Percentiles rank a stretch among this genome's conserved stretches.
Conservation (phyloP, 2,329 filamentous ascomycete genomes). For the Ramichloridium luteum region DNA sequence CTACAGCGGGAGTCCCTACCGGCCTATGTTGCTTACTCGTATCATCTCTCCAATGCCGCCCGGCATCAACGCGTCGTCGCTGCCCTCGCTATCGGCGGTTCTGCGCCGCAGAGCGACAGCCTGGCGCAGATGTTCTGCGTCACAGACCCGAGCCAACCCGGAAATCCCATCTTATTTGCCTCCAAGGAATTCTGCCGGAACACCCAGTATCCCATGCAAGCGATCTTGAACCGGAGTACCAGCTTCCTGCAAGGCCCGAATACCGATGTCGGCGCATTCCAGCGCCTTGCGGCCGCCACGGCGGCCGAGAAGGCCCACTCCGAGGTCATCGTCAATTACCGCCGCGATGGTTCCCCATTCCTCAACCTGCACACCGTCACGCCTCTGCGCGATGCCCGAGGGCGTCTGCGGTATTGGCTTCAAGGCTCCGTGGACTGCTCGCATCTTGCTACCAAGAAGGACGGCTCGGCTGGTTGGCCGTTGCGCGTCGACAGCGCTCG, state of each 20-base stretch:
- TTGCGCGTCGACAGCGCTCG: no score
- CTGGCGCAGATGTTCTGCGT: constrained; percentile 66
- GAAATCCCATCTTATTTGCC: constrained; percentile 66
- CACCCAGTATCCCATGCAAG: constrained; percentile 61
- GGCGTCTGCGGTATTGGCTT: background rate
- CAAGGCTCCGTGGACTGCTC: background rate
- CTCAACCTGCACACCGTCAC: constrained; percentile 66
- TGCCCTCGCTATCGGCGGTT: constrained; percentile 49
- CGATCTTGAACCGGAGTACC: constrained; percentile 63
- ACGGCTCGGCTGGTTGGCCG: background rate
- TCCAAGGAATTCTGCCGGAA: constrained; percentile 65
- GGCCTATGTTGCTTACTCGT: constrained; percentile 57
- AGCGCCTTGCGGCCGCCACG: constrained; percentile 49
- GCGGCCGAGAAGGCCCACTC: constrained; percentile 52
- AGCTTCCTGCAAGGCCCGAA: constrained; percentile 64
- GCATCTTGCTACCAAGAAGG: background rate
- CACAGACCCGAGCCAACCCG: constrained; percentile 57
- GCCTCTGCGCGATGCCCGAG: constrained; percentile 49
- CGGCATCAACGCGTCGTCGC: constrained; percentile 53
- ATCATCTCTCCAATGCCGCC: constrained; percentile 55
- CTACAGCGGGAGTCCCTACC: constrained; percentile 57
- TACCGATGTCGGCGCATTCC: constrained; percentile 50
- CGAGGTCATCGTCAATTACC: constrained; percentile 62
- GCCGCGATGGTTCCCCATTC: constrained; percentile 62
- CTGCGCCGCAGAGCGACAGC: constrained; percentile 44